phyloP scores from a whole-genome alignment of 176 grass and related monocot species.

The Ananas comosus region DNA sequence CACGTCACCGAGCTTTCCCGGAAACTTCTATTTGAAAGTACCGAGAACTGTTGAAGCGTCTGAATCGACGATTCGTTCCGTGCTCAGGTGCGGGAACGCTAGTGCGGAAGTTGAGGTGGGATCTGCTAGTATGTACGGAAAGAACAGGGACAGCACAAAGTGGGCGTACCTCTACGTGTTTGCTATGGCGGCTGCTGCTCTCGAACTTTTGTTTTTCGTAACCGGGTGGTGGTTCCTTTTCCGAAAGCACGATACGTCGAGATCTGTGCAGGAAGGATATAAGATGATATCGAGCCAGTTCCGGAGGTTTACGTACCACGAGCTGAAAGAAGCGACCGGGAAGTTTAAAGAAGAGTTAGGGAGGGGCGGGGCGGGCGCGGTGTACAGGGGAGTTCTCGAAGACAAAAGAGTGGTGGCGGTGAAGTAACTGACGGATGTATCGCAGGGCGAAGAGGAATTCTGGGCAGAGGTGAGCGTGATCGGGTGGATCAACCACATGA shows the following conservation, averaged over 20 bases:
- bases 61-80: conserved; percentile 12
- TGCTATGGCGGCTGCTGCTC: conserved; percentile 9
- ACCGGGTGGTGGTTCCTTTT: conserved; percentile 35
- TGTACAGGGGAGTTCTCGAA: conserved; percentile 38
- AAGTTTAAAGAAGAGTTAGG: conserved; percentile 53
- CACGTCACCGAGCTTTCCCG: conserved; percentile 36
- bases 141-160: conserved; percentile 24
- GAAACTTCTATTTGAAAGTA: conserved; percentile 55
- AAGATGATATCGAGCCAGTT: conserved; percentile 34
- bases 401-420: conserved; percentile 40
- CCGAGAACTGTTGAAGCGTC: conserved; percentile 24
- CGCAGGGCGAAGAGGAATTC: conserved; percentile 41
- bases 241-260: conserved; percentile 9
- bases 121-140: conserved; percentile 20
- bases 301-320: conserved; percentile 36
- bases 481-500: conserved; percentile 70
- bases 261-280: conserved; percentile 40
- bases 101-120: conserved; percentile 16
- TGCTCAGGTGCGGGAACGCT: conserved; percentile 35
- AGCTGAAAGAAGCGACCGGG: conserved; percentile 34
- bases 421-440: conserved; percentile 31
- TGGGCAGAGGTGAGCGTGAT: conserved; percentile 50
- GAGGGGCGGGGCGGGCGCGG: conserved; percentile 23
- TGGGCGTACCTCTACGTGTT: conserved; percentile 65
- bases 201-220: conserved; percentile 15